Evolutionary conservation across 495 filamentous ascomycete species (phyloP), one percentile per base, ranked within the genome.

Genomic region (Penicillium atrosanguineum): DNA sequence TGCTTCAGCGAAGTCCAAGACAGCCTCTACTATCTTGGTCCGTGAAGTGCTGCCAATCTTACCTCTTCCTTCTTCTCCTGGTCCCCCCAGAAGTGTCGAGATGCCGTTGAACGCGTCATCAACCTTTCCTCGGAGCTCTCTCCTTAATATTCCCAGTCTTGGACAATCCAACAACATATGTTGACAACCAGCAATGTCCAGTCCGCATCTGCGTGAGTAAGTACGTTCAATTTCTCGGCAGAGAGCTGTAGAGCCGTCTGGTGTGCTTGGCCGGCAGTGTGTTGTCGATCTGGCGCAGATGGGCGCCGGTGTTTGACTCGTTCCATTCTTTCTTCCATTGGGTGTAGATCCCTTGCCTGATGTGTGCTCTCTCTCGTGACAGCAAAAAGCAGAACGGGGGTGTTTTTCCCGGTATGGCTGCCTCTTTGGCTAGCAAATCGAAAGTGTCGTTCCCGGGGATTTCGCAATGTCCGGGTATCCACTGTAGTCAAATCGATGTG

Each of bases 1-100:
- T 44, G 56, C 61, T 52, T 68, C 53, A 3, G 59, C 59, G 29
- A 68, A 70, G 61, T 66, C 65, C 39, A 70, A 19, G 23, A 65
- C 56, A 23, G 61, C 59, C 19, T 57, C 25, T 15, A 67, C 56
- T 29, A 53, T 64, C 41, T 55, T 66, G 18, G 50, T 45, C 2
- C 55, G 25, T 19, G 56, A 64, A 51, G 46, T 48, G 37, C 11
- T 65, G 31, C 56, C 56, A 53, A 38, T 37, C 49, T 55, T 64
- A 57, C 57, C 61, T 65, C 48, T 53, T 57, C 58, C 56, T 52
- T 55, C 62, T 70, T 55, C 51, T 14, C 31, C 46, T 42, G 44
- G 48, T 40, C 59, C 56, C 61, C 59, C 63, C 42, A 70, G 46
- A 48, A 67, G 59, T 20, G 34, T 60, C 43, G 59, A 60, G 7